Base-by-base conservation (phyloP, 306 rosid genomes). In the Abrus precatorius region DNA sequence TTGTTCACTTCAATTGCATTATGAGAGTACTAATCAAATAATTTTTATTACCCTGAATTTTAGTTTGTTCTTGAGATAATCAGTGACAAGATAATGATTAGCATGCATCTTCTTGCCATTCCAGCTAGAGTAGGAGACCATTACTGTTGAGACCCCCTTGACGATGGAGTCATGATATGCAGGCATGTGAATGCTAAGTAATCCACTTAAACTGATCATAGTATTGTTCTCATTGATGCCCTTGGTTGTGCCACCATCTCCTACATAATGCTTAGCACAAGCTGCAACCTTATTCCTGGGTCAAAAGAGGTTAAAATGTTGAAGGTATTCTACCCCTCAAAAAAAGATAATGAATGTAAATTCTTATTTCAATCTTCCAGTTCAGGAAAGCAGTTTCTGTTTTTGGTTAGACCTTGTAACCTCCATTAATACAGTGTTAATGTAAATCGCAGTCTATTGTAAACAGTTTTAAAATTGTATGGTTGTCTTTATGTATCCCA, bases 41-140 rank as follows among this genome's bases (percentile, higher is more conserved):
- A 69, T 14, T 27, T 43, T 43, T 41, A 44, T 67, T 67, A 67
- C 72, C 72, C 54, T 67, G 72, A 67, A 67, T 8, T 67, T 67
- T 36, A 93, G 84, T 76, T 88, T 87, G 86, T 85, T 67, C 88
- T 91, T 90, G 67, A 91, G 97, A 72, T 32, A 89, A 33, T 90
- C 93, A 5, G 98, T 84, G 82, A 91, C 79, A 52, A 91, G 97
- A 63, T 88, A 90, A 57, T 56, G 85, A 69, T 93, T 89, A 45
- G 92, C 93, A 64, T 91, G 97, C 97, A 93, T 93, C 84, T 68
- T 89, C 79, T 74, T n/a, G 62, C 95, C 97, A 44, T 93, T 91
- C 98, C 91, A 91, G 88, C 97, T 93, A 9, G 97, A 88, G 83
- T 93, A 93, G n/a, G 97, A 91, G 36, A 44, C 72, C 72, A 67